Evolutionary conservation across 2,329 filamentous ascomycete species (phyloP).

Genomic region (Cadophora luteo-olivacea): DNA sequence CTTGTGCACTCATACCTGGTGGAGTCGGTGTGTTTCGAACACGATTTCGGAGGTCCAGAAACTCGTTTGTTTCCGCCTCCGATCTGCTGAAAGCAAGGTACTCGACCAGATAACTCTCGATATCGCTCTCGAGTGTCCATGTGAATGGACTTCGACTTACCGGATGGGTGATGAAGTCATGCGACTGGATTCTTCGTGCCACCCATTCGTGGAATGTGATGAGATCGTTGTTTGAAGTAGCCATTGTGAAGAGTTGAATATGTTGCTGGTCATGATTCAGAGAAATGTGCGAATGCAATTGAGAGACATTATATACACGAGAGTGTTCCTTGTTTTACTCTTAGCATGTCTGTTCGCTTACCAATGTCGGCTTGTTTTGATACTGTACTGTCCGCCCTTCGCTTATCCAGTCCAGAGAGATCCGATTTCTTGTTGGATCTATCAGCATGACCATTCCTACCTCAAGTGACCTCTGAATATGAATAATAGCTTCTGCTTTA

Average conservation of each 20-base stretch:
- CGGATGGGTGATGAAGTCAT: background rate
- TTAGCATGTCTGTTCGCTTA: background rate
- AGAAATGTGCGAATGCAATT: background rate
- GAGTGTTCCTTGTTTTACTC: background rate
- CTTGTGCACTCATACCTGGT: background rate
- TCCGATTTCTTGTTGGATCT: too few relatives aligned
- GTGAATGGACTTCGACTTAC: background rate
- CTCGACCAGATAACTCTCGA: background rate
- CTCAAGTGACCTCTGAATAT: too few relatives aligned
- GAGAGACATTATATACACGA: background rate
- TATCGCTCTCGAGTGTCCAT: background rate
- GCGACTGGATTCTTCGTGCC: background rate
- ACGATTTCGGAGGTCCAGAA: background rate
- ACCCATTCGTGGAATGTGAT: background rate
- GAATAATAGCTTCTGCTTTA: too few relatives aligned
- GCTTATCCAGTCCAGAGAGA: background rate
- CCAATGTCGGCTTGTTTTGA: background rate
- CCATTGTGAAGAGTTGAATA: background rate
- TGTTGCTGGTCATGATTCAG: background rate
- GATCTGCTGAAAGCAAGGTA: background rate
- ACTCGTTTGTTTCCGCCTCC: background rate
- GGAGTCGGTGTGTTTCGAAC: background rate
- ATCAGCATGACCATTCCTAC: too few relatives aligned
- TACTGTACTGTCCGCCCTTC: background rate
- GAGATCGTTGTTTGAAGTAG: background rate